These are phyloP conservation scores for Hygrocybe coccinea DNA, from an alignment of 768 basidiomycete species.

Conservation along the genomic window DNA sequence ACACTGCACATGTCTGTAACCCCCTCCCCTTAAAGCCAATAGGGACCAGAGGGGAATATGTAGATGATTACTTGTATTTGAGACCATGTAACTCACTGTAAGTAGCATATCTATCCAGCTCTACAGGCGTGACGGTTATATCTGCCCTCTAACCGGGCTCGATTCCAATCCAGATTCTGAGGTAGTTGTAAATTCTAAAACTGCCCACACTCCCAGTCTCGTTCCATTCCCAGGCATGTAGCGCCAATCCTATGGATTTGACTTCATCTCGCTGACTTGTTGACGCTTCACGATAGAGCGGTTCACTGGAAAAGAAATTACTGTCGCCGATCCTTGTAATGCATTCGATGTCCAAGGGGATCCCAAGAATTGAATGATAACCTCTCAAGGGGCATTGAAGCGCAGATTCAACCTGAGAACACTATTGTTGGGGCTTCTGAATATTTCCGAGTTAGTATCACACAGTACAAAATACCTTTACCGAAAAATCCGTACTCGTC, in stretches of 20 bases:
- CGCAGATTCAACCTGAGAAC: background rate
- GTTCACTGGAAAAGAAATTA: conserved; percentile 1
- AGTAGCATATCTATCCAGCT: background rate
- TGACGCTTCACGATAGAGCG: background rate
- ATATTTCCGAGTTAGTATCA: background rate
- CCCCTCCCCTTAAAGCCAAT: background rate
- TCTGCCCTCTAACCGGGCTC: background rate
- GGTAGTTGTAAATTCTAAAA: background rate
- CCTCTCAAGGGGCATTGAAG: conserved; percentile 4
- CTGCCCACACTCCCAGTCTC: conserved; percentile 3
- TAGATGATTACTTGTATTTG: too few species aligned
- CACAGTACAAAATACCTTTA: conserved; percentile 1
- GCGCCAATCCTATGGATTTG: background rate
- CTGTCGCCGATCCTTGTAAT: background rate
- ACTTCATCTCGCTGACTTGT: background rate
- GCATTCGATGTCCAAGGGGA: background rate
- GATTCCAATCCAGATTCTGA: background rate
- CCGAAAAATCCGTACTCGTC: background rate
- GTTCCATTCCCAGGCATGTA: background rate
- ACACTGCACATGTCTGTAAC: background rate
- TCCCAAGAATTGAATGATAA: conserved; percentile 1
- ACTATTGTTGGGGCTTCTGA: background rate
- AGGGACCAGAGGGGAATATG: too few species aligned
- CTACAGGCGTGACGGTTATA: conserved; percentile 3
- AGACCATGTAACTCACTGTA: too few species aligned